Evolutionary conservation across 2,329 filamentous ascomycete species (phyloP).

Genomic region (Fusarium sp.): DNA sequence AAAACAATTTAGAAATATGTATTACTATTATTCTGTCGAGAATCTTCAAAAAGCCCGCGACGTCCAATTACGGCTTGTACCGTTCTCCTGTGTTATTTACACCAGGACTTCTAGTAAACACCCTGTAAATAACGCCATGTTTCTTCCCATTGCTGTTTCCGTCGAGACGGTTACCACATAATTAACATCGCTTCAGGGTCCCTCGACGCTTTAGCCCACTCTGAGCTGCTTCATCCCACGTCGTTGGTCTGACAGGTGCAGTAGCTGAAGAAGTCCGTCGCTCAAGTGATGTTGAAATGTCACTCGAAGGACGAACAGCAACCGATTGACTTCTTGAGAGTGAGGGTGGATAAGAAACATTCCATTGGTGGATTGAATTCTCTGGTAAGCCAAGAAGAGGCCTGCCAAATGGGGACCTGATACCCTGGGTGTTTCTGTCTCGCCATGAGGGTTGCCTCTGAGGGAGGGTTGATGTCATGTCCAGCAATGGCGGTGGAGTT

Average conservation of each 20-base stretch:
- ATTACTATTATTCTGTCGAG: too few relatives aligned
- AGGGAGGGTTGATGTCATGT: background rate
- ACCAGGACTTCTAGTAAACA: too few relatives aligned
- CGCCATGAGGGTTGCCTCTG: background rate
- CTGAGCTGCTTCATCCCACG: background rate
- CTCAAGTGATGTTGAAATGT: fast-evolving
- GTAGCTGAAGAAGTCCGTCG: background rate
- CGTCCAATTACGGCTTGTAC: too few relatives aligned
- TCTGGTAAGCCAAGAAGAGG: fast-evolving
- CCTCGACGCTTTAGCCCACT: background rate
- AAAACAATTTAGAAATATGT: too few relatives aligned
- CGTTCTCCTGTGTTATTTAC: too few relatives aligned
- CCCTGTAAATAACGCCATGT: too few relatives aligned
- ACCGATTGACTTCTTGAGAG: background rate
- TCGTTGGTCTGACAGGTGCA: background rate
- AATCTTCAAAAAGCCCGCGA: too few relatives aligned
- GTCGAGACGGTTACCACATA: background rate
- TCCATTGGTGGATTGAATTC: fast-evolving
- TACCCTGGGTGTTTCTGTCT: fast-evolving
- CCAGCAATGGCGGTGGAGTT: background rate
- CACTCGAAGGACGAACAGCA: background rate
- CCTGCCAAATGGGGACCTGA: background rate
- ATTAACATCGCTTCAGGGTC: background rate
- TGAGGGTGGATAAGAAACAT: fast-evolving
- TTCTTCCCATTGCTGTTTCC: fast-evolving